Percentiles rank a stretch among this genome's conserved stretches.
phyloP scores from a whole-genome alignment of 768 basidiomycete genomes.

The Pisolithus marmoratus region DNA sequence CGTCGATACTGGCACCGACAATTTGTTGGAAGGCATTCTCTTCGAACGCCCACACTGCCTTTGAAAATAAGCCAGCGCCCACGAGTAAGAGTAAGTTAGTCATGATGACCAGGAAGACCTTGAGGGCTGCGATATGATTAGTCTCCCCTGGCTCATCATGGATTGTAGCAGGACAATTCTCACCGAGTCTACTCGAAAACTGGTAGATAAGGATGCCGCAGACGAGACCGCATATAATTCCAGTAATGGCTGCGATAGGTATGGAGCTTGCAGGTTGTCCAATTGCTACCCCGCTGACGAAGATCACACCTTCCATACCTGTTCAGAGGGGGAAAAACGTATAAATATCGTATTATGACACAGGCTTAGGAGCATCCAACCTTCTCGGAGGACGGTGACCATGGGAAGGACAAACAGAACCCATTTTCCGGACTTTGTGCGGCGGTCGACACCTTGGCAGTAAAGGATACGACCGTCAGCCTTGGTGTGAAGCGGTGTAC shows the following conservation, averaged over 20 bases:
- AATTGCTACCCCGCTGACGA: conserved; percentile 91
- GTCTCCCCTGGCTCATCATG: background rate
- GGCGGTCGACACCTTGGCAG: conserved; percentile 38
- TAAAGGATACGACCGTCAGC: background rate
- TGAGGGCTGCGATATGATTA: conserved; percentile 45
- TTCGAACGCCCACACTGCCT: conserved; percentile 69
- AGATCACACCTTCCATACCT: conserved; percentile 88
- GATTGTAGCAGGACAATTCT: background rate
- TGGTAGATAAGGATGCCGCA: conserved; percentile 75
- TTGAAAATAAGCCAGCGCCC: conserved; percentile 89
- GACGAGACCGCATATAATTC: conserved; percentile 69
- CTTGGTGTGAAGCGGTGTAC: background rate
- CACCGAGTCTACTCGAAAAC: conserved; percentile 52
- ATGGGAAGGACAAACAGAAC: conserved; percentile 85
- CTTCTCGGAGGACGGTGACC: conserved; percentile 91
- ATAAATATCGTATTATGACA: background rate
- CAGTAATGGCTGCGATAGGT: conserved; percentile 85
- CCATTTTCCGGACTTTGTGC: conserved; percentile 66
- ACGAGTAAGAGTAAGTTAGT: conserved; percentile 91
- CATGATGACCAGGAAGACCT: conserved; percentile 85
- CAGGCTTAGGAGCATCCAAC: conserved; percentile 25
- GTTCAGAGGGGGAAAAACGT: background rate
- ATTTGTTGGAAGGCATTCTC: conserved; percentile 57
- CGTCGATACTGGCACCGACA: conserved; percentile 72
- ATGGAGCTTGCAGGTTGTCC: conserved; percentile 78